Base-by-base conservation (phyloP, 495 filamentous ascomycete species). In the Penicillium chermesinum region DNA sequence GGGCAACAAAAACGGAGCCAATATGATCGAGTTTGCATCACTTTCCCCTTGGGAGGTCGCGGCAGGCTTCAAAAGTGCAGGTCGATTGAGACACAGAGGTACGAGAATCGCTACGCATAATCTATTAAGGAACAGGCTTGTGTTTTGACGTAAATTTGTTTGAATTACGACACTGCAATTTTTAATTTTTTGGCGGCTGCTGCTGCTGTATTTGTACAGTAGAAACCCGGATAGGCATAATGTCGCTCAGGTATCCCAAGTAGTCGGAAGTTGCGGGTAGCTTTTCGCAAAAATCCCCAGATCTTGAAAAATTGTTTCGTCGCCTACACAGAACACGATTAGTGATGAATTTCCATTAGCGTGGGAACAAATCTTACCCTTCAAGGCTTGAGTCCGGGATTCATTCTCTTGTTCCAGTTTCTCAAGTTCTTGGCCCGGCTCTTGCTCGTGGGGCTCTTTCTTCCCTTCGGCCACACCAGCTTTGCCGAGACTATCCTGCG, bases 401-500 rank as follows among this genome's bases (percentile, higher is more conserved):
- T 85, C 76, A 58, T 86, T 84, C 62, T 85, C 80, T 13, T 77
- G 57, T 59, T 82, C 79, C 16, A 85, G 57, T 50, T 75, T 73
- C 49, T 83, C 75, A 34, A 86, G 58, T 62, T 79, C 79, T 59
- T 82, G 60, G 10, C 67, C 65, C 2, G 85, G 86, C 17, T 81
- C 75, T 48, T 79, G 75, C 48, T 87, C 81, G 32, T 68, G 27
- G 2, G 30, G 74, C 50, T 79, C 72, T 48, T 69, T 77, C 2
- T 73, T 64, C 44, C 78, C 68, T 52, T 82, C 76, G 44, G 83
- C 79, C 36, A 77, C 78, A 5, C 64, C 62, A 1, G 86, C 86
- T 55, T 84, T 87, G 7, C 74, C 72, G 22, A 87, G 59, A 1
- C 65, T 60, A 6, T 79, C 78, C 1, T 80, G 72, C 1, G 77